phyloP scores from a whole-genome alignment of 148 eudicot species.

The Amaranthus cruentus region DNA sequence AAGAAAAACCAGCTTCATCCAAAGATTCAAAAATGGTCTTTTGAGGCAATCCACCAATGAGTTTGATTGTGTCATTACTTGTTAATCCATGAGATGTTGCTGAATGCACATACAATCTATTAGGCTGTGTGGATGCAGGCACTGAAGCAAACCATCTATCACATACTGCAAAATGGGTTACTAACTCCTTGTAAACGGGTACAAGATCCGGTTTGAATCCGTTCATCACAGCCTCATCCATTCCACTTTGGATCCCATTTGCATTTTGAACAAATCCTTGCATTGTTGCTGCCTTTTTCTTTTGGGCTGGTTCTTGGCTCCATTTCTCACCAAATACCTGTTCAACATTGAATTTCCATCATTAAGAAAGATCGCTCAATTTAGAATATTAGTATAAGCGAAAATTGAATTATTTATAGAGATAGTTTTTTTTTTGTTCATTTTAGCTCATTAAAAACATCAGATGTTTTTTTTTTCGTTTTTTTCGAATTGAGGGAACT shows the following conservation, averaged over 20 bases:
- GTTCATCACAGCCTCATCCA: slow-evolving; percentile 60
- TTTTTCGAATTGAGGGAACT: no score
- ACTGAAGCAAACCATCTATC: slow-evolving; percentile 72
- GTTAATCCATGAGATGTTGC: slow-evolving; percentile 58
- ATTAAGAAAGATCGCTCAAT: not conserved
- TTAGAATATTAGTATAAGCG: not conserved
- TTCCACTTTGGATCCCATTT: slow-evolving; percentile 30
- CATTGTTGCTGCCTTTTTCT: slow-evolving; percentile 49
- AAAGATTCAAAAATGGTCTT: slow-evolving; percentile 64
- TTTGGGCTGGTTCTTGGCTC: slow-evolving; percentile 32
- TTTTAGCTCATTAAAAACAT: no score
- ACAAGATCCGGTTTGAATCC: slow-evolving; percentile 64
- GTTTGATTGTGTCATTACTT: slow-evolving; percentile 37
- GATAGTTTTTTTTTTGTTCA: no score
- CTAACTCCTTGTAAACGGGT: slow-evolving; percentile 60
- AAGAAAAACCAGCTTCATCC: slow-evolving; percentile 40
- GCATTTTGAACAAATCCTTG: slow-evolving; percentile 69
- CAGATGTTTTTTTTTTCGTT: no score
- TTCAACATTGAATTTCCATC: not conserved
- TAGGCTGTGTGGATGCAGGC: slow-evolving; percentile 70
- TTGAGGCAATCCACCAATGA: slow-evolving; percentile 51
- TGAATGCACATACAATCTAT: slow-evolving; percentile 59
- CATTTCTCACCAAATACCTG: slow-evolving; percentile 58
- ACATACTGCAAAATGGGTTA: slow-evolving; percentile 66
- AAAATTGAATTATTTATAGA: no score